Base-by-base conservation (phyloP, 371 early-diverging fungal species). In the Mortierella sp. region DNA sequence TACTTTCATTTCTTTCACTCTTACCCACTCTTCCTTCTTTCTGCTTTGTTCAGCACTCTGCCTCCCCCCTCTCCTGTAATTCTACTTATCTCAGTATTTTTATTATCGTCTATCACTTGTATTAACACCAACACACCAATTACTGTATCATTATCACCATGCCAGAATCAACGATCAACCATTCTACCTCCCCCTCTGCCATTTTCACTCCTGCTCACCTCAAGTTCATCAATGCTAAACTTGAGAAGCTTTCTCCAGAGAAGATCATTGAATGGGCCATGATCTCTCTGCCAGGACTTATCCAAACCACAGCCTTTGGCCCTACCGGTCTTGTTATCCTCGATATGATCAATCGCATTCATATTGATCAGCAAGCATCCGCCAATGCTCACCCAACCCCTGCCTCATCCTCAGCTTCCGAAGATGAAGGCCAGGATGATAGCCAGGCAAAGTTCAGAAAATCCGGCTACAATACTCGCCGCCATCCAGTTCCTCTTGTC, bases 271-370 rank as follows among this genome's bases (percentile, higher is more conserved):
- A 92, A 61, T 97, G 97, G 97, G 96, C 96, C 64, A 87, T 93
- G 62, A 84, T 92, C 66, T 88, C 92, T 7, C 86, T 96, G 47
- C 94, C 93, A n/a, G 89, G 89, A 48, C 86, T 97, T 41, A 93
- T 90, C 76, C 97, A 97, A 83, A 96, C 96, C 57, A 96, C 97
- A 40, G 96, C 97, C 45, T 96, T 97, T 84, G 97, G 97, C 6
- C 90, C 94, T 59, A 94, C 96, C 21, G 96, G 97, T 16, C 88
- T 93, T 66, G 95, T 89, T 69, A 91, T 93, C 50, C 81, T 92
- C 50, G 94, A 96, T 83, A 90, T 96, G 87, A 89, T 95, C 71
- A 89, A 88, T 63, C 79, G 80, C 28, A 79, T 79, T 65, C 80
- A 79, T 36, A 74, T 89, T 43, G 88, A 89, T 64, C 67, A 79